Evolutionary conservation across 2,329 filamentous ascomycete genomes (phyloP).

Genomic region (Botryosphaeria agaves): DNA sequence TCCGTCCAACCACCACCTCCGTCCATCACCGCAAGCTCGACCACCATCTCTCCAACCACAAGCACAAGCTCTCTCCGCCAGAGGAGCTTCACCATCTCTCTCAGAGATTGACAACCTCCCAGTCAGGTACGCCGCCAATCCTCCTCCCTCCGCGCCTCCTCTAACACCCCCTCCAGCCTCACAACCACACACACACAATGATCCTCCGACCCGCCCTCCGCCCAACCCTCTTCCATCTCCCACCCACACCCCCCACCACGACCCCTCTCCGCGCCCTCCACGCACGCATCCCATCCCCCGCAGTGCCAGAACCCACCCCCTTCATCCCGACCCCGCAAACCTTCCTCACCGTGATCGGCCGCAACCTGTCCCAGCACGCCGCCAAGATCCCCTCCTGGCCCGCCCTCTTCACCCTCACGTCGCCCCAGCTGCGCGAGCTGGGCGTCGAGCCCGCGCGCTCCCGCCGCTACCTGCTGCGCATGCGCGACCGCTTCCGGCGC

Average conservation of each 20-base stretch:
- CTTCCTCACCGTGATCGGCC: conserved; percentile 83
- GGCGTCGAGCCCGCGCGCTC: conserved; percentile 75
- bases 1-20: no score
- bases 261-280: conserved; percentile 16
- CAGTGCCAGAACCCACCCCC: conserved; percentile 56
- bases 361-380: conserved; percentile 64
- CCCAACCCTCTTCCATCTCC: neutral
- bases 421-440: conserved; percentile 59
- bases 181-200: conserved; percentile 7
- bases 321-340: conserved; percentile 73
- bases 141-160: no score
- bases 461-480: conserved; percentile 69
- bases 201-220: conserved; percentile 10
- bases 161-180: neutral
- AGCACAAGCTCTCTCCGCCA: no score
- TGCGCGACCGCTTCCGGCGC: conserved; percentile 69
- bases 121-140: no score
- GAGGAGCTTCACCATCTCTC: no score
- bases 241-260: conserved; percentile 1
- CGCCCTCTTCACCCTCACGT: conserved; percentile 67
- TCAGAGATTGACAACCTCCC: no score
- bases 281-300: conserved; percentile 20
- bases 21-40: no score
- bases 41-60: no score
- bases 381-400: conserved; percentile 85